Percentiles rank a stretch among this genome's conserved stretches.
Evolutionary conservation across 1,139 yeast species (phyloP).

Genomic region (Saccharomyces pastorianus): DNA sequence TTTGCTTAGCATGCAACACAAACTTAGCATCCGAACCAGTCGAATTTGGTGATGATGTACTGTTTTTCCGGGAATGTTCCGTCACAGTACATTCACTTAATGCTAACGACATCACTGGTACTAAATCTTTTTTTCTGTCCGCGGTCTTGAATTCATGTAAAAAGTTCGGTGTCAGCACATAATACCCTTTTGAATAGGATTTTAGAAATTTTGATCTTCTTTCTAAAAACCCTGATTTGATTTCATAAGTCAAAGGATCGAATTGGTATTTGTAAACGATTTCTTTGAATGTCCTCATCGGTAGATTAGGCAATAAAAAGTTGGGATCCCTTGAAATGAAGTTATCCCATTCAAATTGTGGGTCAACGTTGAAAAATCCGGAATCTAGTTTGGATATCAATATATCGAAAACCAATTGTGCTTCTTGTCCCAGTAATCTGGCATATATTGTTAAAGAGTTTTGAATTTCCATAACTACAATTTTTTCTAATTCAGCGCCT

Average conservation of each 20-base stretch:
- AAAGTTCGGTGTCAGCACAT: constrained; percentile 78
- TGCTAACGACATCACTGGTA: constrained; percentile 77
- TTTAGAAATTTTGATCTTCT: constrained; percentile 83
- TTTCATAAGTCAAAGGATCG: constrained; percentile 60
- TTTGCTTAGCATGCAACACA: constrained; percentile 65
- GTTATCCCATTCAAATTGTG: constrained; percentile 81
- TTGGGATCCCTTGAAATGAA: constrained; percentile 66
- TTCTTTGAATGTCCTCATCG: constrained; percentile 57
- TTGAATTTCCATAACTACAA: constrained; percentile 79
- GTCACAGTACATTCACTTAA: constrained; percentile 74
- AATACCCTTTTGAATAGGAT: constrained; percentile 83
- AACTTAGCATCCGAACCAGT: constrained; percentile 66
- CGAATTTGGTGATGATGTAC: neutral
- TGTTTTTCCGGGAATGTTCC: constrained; percentile 59
- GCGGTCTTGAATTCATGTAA: constrained; percentile 82
- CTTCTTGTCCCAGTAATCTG: constrained; percentile 55
- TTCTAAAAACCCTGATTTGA: constrained; percentile 75
- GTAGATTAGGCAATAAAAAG: constrained; percentile 67
- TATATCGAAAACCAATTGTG: constrained; percentile 55
- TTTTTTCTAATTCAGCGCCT: constrained; percentile 81
- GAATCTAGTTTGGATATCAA: constrained; percentile 58
- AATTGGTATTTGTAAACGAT: constrained; percentile 58
- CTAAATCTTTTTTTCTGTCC: constrained; percentile 72
- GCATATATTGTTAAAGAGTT: constrained; percentile 68
- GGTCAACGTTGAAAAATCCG: constrained; percentile 70